Percentiles rank a stretch among this genome's conserved stretches.
Conservation (phyloP, 2,329 filamentous ascomycete genomes). For the Xylaria sp. region DNA sequence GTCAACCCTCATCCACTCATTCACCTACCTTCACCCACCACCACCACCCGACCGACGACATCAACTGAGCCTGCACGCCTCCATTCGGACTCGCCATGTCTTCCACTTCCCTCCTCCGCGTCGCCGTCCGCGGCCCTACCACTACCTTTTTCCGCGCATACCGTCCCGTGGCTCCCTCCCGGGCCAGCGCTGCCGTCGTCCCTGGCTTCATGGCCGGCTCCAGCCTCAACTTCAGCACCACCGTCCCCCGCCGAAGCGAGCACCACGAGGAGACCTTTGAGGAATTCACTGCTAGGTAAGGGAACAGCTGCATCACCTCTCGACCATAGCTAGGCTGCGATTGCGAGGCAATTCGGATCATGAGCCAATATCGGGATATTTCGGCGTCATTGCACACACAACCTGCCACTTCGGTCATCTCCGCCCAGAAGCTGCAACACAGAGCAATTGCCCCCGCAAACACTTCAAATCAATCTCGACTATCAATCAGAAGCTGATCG, state of each 20-base stretch:
- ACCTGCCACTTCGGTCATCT: background rate
- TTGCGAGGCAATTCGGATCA: background rate
- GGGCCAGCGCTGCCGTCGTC: constrained; percentile 54
- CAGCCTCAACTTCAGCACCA: constrained; percentile 67
- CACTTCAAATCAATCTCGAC: background rate
- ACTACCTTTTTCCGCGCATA: constrained; percentile 68
- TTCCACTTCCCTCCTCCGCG: constrained; percentile 71
- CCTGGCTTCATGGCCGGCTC: constrained; percentile 58
- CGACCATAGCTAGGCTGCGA: background rate
- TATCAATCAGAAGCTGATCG: constrained; percentile 47
- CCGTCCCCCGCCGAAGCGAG: constrained; percentile 58
- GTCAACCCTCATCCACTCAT: constrained; percentile 11
- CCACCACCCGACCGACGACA: constrained; percentile 18
- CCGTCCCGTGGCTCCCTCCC: constrained; percentile 62
- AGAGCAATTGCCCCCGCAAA: constrained; percentile 34
- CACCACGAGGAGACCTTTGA: constrained; percentile 98
- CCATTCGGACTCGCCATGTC: constrained; percentile 57
- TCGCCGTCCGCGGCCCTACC: constrained; percentile 71
- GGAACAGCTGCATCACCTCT: background rate
- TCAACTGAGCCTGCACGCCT: background rate
- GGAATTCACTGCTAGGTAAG: constrained; percentile 97
- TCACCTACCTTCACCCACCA: background rate
- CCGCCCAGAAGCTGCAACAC: constrained; percentile 23
- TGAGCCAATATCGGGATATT: constrained; percentile 1
- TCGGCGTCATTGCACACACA: constrained; percentile 6